Evolutionary conservation across 2,329 filamentous ascomycete species (phyloP).

Genomic region (Thielaviopsis musarum): DNA sequence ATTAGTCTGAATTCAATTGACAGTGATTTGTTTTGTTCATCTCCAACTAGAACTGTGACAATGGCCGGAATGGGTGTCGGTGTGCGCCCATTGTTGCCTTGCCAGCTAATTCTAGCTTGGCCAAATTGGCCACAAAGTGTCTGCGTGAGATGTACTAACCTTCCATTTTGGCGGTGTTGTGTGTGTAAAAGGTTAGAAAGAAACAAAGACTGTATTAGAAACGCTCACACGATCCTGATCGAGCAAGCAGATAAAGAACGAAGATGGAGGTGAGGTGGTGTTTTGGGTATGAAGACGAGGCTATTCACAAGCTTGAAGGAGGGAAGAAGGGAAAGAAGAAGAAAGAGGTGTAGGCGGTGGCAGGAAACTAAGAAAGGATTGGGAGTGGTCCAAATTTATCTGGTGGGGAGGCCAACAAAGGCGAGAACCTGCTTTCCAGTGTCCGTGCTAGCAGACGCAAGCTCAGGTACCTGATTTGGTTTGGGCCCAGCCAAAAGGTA

Average conservation of each 20-base stretch:
- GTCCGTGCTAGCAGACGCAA: constrained; percentile 11
- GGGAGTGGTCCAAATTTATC: constrained; percentile 13
- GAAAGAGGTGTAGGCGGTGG: constrained; percentile 11
- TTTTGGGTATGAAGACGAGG: constrained; percentile 12
- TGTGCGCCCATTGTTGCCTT: background rate
- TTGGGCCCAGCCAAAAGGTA: constrained; percentile 8
- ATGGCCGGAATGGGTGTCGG: background rate
- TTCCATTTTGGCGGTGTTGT: constrained; percentile 38
- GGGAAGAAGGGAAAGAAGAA: constrained; percentile 11
- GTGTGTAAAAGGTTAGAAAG: constrained; percentile 11
- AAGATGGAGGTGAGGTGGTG: constrained; percentile 10
- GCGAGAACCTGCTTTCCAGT: constrained; percentile 4
- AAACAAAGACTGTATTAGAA: constrained; percentile 13
- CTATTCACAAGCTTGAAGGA: constrained; percentile 12
- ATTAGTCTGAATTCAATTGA: background rate
- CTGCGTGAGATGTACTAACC: constrained; percentile 30
- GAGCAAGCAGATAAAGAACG: constrained; percentile 13
- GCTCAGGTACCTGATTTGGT: constrained; percentile 11
- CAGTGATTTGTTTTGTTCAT: background rate
- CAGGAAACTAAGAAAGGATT: constrained; percentile 12
- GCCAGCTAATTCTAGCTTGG: background rate
- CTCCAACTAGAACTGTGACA: background rate
- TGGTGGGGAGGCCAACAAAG: constrained; percentile 12
- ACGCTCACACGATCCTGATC: constrained; percentile 15
- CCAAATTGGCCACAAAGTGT: constrained; percentile 2